These are phyloP conservation scores for Salix dunnii DNA, from an alignment of 345 rosid species.

Conservation along the genomic window DNA sequence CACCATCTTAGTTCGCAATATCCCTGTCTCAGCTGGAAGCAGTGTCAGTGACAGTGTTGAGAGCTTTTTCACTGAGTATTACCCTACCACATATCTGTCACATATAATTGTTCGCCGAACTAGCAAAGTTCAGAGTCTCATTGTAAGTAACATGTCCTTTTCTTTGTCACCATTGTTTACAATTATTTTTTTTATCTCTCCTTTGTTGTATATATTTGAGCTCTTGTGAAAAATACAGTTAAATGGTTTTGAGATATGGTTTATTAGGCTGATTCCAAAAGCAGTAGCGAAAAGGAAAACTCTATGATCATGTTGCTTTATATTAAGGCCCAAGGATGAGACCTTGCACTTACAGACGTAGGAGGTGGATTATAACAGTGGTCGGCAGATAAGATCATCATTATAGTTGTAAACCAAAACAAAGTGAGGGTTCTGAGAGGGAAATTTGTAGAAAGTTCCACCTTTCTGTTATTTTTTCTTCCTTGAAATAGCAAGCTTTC, in stretches of 20 bases:
- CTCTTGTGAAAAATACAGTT: neutral
- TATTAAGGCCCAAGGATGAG: no score
- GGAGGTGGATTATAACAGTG: no score
- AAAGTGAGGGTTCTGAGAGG: no score
- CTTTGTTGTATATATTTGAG: neutral
- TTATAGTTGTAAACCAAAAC: no score
- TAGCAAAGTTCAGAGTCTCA: constrained; percentile 59
- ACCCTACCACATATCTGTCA: constrained; percentile 73
- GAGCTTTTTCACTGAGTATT: constrained; percentile 64
- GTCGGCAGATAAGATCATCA: no score
- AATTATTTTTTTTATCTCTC: neutral
- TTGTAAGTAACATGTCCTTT: constrained; percentile 46
- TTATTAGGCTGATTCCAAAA: no score
- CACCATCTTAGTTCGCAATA: constrained; percentile 74
- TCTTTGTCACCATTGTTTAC: neutral
- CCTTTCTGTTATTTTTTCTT: no score
- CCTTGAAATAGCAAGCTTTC: no score
- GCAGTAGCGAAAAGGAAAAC: no score
- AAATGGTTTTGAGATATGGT: neutral
- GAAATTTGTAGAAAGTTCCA: no score
- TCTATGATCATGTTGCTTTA: no score
- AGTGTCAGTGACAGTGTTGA: constrained; percentile 77
- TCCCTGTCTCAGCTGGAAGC: constrained; percentile 66
- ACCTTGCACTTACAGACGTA: no score
- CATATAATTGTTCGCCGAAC: constrained; percentile 73